Conservation (phyloP, 1,284 basidiomycete species). For the Neonothopanus nambi region DNA sequence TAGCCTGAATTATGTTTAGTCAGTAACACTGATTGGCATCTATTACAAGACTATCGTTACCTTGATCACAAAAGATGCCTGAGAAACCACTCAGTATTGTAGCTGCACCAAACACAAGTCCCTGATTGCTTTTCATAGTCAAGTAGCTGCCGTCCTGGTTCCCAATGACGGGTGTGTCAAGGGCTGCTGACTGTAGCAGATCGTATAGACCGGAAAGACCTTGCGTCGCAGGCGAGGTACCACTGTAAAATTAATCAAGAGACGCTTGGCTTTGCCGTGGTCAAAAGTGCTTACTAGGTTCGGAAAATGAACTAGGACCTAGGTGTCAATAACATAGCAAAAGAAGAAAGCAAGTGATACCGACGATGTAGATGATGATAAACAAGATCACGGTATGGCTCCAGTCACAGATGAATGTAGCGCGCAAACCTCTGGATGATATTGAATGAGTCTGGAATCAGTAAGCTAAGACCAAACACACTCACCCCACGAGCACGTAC, state of each 20-base stretch:
- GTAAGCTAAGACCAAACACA: not conserved
- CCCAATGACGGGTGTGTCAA: slow-evolving; percentile 45
- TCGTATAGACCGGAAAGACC: slow-evolving; percentile 44
- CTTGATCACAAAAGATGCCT: slow-evolving; percentile 52
- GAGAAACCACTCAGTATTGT: slow-evolving; percentile 47
- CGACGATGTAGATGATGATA: slow-evolving; percentile 44
- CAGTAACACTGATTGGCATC: not conserved
- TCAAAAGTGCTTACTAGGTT: slow-evolving; percentile 36
- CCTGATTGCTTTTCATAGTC: slow-evolving; percentile 57
- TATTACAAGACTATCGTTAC: slow-evolving; percentile 23
- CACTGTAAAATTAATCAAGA: slow-evolving; percentile 27
- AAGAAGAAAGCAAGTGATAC: not conserved
- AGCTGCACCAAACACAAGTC: slow-evolving; percentile 53
- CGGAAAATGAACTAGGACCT: slow-evolving; percentile 38
- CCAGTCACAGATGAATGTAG: slow-evolving; percentile 57
- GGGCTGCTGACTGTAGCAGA: slow-evolving; percentile 43
- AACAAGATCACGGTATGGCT: slow-evolving; percentile 53
- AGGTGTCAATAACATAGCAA: not conserved
- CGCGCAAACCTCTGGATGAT: slow-evolving; percentile 51
- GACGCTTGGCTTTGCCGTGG: no score
- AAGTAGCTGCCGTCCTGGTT: slow-evolving; percentile 56
- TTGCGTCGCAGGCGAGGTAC: slow-evolving; percentile 43
- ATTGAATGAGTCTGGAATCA: slow-evolving; percentile 23
- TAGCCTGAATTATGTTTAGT: slow-evolving; percentile 33
- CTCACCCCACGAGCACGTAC: slow-evolving; percentile 25